Conservation (phyloP, 2,329 filamentous ascomycete genomes). For the Hymenoscyphus albidus region DNA sequence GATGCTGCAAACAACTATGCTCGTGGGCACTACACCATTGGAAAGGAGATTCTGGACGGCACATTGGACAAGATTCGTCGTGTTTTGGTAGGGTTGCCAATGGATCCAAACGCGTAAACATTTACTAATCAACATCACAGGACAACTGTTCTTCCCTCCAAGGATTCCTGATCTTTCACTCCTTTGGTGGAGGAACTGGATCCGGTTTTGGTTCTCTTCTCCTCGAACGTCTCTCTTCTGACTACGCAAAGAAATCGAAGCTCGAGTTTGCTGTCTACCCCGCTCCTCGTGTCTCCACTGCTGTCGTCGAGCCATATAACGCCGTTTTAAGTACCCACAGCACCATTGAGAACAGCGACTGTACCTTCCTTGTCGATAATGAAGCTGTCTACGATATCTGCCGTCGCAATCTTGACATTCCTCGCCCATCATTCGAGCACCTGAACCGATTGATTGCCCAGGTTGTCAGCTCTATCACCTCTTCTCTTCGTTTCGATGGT, state of each 20-base stretch:
- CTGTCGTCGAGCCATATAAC: slow-evolving; percentile 67
- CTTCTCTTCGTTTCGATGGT: slow-evolving; percentile 61
- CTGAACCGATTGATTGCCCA: slow-evolving; percentile 64
- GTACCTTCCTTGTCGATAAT: slow-evolving; percentile 66
- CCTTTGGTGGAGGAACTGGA: slow-evolving; percentile 64
- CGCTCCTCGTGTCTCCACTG: slow-evolving; percentile 59
- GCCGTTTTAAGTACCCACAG: slow-evolving; percentile 53
- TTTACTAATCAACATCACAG: slow-evolving; percentile 30
- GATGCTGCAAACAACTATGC: slow-evolving; percentile 69
- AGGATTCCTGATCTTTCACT: slow-evolving; percentile 66
- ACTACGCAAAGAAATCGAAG: slow-evolving; percentile 67
- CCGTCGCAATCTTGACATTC: slow-evolving; percentile 60
- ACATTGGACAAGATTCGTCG: slow-evolving; percentile 63
- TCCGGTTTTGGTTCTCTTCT: slow-evolving; percentile 64
- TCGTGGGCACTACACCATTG: slow-evolving; percentile 65
- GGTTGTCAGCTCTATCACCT: slow-evolving; percentile 64
- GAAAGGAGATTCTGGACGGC: slow-evolving; percentile 61
- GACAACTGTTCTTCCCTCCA: slow-evolving; percentile 64
- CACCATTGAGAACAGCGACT: slow-evolving; percentile 66
- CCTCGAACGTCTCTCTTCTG: slow-evolving; percentile 59
- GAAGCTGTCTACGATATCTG: slow-evolving; percentile 68
- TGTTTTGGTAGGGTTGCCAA: slow-evolving; percentile 48
- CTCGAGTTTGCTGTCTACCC: slow-evolving; percentile 65
- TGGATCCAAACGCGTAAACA: background rate
- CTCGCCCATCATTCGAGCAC: slow-evolving; percentile 60